Evolutionary conservation across 2,329 filamentous ascomycete species (phyloP).

Genomic region (Cladosporium sp.): DNA sequence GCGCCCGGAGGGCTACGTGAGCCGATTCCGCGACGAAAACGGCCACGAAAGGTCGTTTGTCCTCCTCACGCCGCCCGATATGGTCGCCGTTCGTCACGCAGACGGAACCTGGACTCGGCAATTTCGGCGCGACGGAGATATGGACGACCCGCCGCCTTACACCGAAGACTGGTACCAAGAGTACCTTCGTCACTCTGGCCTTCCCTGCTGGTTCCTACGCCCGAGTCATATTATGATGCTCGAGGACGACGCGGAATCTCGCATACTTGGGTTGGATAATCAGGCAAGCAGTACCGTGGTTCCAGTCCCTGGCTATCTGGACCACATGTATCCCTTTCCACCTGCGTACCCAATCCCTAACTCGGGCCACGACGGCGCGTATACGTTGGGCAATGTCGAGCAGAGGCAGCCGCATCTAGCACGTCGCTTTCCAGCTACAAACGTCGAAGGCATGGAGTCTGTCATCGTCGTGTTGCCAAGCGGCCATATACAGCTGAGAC

Average conservation of each 20-base stretch:
- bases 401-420: neutral
- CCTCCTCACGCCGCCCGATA: slow-evolving; percentile 1
- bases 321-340: neutral
- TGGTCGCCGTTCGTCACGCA: neutral
- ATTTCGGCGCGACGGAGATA: neutral
- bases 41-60: neutral
- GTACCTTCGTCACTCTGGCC: neutral
- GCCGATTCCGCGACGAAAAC: neutral
- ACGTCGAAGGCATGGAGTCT: neutral
- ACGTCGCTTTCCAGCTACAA: neutral
- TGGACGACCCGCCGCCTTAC: neutral
- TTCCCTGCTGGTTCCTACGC: neutral
- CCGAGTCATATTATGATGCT: neutral
- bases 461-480: neutral
- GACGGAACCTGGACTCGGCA: neutral
- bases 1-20: neutral
- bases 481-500: neutral
- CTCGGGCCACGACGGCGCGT: neutral
- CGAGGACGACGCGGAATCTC: neutral
- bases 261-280: neutral
- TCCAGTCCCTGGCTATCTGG: neutral
- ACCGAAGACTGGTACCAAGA: neutral
- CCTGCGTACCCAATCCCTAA: neutral
- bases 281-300: neutral
- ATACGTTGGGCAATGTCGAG: neutral